Conservation (phyloP, 202 grass and related monocot genomes). For the Eragrostis tef region DNA sequence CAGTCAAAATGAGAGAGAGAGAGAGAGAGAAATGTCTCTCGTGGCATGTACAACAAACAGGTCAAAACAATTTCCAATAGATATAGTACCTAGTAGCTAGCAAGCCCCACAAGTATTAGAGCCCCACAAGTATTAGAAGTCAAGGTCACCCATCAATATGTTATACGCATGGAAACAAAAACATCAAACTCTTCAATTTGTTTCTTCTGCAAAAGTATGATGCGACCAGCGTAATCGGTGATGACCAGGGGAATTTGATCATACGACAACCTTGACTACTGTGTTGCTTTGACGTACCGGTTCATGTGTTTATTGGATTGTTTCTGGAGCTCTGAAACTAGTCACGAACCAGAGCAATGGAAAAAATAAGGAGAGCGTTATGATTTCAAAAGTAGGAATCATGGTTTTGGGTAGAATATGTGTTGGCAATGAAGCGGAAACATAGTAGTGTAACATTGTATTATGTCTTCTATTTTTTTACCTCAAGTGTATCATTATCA, state of each 20-base stretch:
- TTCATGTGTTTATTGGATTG: no score
- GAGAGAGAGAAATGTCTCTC: neutral
- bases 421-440: no score
- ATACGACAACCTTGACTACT: neutral
- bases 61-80: neutral
- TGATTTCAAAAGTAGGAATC: no score
- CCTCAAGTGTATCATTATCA: no score
- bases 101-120: neutral
- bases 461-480: no score
- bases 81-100: neutral
- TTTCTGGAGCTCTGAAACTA: no score
- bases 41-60: neutral
- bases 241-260: neutral
- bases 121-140: constrained; percentile 3
- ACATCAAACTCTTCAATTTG: constrained; percentile 1
- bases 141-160: neutral
- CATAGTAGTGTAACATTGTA: no score
- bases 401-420: no score
- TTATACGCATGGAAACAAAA: neutral
- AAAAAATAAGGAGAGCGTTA: no score
- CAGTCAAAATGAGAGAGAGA: no score
- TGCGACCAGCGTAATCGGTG: neutral
- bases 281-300: neutral
- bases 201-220: neutral
- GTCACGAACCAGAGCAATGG: no score